Percentiles rank a stretch among this genome's conserved stretches.
Conservation (phyloP, 2,329 filamentous ascomycete species). For the Epichloe brachyelytri region DNA sequence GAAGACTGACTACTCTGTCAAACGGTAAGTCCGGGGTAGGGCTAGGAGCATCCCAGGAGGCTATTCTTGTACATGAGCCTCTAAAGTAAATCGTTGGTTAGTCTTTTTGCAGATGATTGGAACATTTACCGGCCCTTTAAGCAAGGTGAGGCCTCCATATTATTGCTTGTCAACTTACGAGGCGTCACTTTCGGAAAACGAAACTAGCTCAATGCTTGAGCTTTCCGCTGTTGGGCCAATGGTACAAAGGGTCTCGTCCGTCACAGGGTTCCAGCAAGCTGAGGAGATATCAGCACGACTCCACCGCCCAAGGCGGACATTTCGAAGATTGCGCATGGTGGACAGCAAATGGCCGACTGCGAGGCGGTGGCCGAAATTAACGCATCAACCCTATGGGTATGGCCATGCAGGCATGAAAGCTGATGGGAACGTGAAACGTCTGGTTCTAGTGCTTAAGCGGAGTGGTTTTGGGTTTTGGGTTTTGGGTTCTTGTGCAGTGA, state of each 20-base stretch:
- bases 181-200: conserved; percentile 33
- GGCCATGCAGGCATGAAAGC: not conserved
- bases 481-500: not conserved
- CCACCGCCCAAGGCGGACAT: conserved; percentile 57
- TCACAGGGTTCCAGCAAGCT: conserved; percentile 72
- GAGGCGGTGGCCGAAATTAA: not conserved
- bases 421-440: no score
- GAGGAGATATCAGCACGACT: conserved; percentile 54
- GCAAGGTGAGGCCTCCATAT: not conserved
- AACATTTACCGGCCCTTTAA: not conserved
- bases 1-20: conserved; percentile 66
- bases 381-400: conserved; percentile 1
- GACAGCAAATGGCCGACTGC: not conserved
- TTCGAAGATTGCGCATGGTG: conserved; percentile 78
- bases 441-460: not conserved
- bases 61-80: conserved; percentile 34
- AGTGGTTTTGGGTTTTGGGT: not conserved
- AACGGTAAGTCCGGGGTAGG: conserved; percentile 61
- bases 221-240: conserved; percentile 65
- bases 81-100: not conserved
- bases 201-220: conserved; percentile 59
- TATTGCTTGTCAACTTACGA: conserved; percentile 3
- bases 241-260: conserved; percentile 67
- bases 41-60: conserved; percentile 80
- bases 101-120: not conserved